Evolutionary conservation across 176 grass and related monocot species (phyloP), one percentile per base, ranked within the genome.

Genomic region (Typha latifolia): DNA sequence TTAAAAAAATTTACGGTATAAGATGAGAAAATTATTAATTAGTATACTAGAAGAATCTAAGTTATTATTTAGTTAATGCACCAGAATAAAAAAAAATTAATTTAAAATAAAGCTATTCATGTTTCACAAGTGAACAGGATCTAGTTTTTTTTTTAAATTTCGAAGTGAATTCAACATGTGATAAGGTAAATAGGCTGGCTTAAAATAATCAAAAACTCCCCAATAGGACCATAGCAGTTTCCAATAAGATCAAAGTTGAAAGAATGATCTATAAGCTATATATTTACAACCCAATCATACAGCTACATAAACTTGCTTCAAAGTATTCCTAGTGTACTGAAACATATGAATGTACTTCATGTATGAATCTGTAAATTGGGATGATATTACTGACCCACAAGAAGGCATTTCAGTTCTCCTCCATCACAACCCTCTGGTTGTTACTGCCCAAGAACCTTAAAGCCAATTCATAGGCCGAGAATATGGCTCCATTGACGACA

Each of bases 401-500:
- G 34, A 18, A 18, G 34, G 34, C 34, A 37, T 21, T 12, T 95
- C 82, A 95, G 63, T 93, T 86, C 62, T 95, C 86, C 82, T 90
- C 86, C 69, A 86, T 84, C 14, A 84, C 74, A 55, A 84, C 62
- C 67, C 26, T 69, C 67, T 67, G 68, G 12, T 47, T 81, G 73
- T 24, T 37, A 53, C 48, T 78, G 14, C 74, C 82, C 70, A 99
- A 62, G 73, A 89, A 87, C n/a, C 86, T 73, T 8, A 93, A 82
- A 6, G 89, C 89, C 8, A 93, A 72, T 79, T 99, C 89, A 21
- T 99, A 99, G 32, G 94, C 89, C 0, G 86, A 80, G 77, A 99
- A 99, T 77, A 99, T 99, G 48, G 94, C 86, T 20, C 94, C 94
- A 9, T 99, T 99, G 66, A 99, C 89, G 14, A 99, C 76, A 55